Conservation (phyloP, 441 rosid species). For the Metrosideros polymorpha region DNA sequence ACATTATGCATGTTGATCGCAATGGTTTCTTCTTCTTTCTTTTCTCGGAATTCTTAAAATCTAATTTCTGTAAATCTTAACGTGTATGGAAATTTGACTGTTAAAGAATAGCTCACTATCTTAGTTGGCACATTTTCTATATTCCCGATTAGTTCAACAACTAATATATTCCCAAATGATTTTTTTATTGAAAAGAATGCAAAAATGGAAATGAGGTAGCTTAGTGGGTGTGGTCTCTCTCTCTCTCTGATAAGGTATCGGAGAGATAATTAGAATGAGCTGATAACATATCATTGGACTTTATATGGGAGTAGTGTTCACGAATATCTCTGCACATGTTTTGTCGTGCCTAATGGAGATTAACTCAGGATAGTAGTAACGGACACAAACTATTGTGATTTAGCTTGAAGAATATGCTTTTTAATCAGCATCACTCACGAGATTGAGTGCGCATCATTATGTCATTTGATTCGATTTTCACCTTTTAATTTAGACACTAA, state of each 20-base stretch:
- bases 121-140: background rate
- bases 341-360: background rate
- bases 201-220: background rate
- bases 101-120: background rate
- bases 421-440: background rate
- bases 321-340: background rate
- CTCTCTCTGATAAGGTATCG: background rate
- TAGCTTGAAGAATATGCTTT: background rate
- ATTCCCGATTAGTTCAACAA: background rate
- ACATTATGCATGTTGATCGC: rapidly evolving
- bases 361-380: background rate
- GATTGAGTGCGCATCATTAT: background rate
- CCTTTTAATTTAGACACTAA: background rate
- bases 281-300: background rate
- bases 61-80: rapidly evolving
- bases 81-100: rapidly evolving
- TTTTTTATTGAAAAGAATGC: background rate
- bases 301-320: background rate
- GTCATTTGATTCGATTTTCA: background rate
- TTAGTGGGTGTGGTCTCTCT: background rate
- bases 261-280: background rate
- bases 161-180: background rate
- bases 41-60: background rate
- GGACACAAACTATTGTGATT: background rate
- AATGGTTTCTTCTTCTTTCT: background rate